phyloP scores from a whole-genome alignment of 2,329 filamentous ascomycete species.

The Phoma sp. region DNA sequence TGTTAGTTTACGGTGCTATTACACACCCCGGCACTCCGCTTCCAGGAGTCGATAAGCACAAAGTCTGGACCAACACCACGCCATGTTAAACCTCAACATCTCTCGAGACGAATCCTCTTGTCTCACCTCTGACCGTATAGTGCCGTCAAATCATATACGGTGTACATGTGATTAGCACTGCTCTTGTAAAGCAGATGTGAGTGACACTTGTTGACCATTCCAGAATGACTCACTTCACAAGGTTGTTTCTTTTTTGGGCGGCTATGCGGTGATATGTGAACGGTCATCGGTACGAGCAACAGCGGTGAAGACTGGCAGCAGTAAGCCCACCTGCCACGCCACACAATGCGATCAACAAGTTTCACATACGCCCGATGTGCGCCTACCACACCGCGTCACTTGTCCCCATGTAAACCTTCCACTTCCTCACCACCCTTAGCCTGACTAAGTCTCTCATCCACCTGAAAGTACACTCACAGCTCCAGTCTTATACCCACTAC shows the following conservation, averaged over 20 bases:
- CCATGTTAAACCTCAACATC: not conserved
- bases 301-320: not conserved
- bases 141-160: not conserved
- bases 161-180: not conserved
- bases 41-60: not conserved
- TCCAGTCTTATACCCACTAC: not conserved
- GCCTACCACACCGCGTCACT: conserved; percentile 3
- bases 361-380: not conserved
- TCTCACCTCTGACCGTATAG: not conserved
- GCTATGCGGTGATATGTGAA: no score
- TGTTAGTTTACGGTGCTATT: no score
- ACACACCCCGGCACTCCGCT: not conserved
- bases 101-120: not conserved
- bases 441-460: conserved; percentile 1
- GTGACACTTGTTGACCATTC: no score
- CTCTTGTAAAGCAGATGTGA: not conserved
- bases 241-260: no score
- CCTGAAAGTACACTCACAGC: not conserved
- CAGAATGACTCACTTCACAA: no score
- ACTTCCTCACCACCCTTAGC: conserved; percentile 1
- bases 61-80: not conserved
- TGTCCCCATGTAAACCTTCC: not conserved
- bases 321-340: not conserved
- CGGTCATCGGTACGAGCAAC: no score
- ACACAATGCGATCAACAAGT: not conserved